Percentiles rank a stretch among this genome's conserved stretches.
Evolutionary conservation across 306 rosid species (phyloP).

Genomic region (Vicia sativa): DNA sequence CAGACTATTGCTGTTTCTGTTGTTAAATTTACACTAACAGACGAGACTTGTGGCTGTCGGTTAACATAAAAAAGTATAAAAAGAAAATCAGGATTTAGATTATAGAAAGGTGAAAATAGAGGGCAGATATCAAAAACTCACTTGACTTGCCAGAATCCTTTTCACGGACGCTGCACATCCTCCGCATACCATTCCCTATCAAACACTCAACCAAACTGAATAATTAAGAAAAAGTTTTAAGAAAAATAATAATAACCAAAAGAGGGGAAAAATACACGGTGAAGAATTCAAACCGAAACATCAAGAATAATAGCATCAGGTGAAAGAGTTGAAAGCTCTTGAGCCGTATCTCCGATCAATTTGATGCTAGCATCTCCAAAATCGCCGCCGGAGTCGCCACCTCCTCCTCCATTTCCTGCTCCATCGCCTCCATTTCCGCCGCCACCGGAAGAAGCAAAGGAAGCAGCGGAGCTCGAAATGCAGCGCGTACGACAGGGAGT

Average conservation of each 20-base stretch:
- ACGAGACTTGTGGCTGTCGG: slow-evolving; percentile 83
- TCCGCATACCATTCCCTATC: slow-evolving; percentile 75
- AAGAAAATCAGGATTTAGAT: slow-evolving; percentile 32
- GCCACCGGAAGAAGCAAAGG: slow-evolving; percentile 61
- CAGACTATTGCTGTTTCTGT: slow-evolving; percentile 95
- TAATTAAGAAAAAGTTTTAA: neutral
- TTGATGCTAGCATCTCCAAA: slow-evolving; percentile 56
- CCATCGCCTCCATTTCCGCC: slow-evolving; percentile 58
- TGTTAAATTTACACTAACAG: slow-evolving; percentile 88
- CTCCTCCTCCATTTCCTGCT: slow-evolving; percentile 51
- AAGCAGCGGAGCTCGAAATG: slow-evolving; percentile 60
- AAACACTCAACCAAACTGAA: slow-evolving; percentile 13
- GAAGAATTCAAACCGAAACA: slow-evolving; percentile 64
- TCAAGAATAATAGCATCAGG: slow-evolving; percentile 83
- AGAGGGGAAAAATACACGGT: neutral
- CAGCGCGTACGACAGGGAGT: slow-evolving; percentile 48
- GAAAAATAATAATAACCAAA: slow-evolving; percentile 7
- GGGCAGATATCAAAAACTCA: slow-evolving; percentile 42
- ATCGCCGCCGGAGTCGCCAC: slow-evolving; percentile 50
- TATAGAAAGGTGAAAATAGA: slow-evolving; percentile 16
- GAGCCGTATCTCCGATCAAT: slow-evolving; percentile 52
- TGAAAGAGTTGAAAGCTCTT: slow-evolving; percentile 58
- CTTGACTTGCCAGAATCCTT: slow-evolving; percentile 85
- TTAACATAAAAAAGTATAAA: slow-evolving; percentile 41
- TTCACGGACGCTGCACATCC: slow-evolving; percentile 93